phyloP scores from a whole-genome alignment of 75 land plant species.

The Isoetes taiwanensis region DNA sequence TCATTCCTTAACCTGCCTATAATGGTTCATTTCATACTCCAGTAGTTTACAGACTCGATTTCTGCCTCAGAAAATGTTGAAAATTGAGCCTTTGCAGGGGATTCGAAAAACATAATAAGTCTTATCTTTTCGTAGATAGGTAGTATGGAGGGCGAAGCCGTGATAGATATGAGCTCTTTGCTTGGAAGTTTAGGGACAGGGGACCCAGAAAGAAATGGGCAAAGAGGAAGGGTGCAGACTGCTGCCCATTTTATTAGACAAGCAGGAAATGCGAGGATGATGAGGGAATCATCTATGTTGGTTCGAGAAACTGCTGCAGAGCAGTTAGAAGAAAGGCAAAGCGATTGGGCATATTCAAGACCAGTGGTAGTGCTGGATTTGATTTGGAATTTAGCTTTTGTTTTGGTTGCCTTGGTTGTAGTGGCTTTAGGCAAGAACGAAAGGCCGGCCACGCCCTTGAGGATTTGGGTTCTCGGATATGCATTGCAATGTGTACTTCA shows the following conservation, averaged over 20 bases:
- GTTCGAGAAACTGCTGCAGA: slow-evolving; percentile 88
- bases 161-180: too few species aligned
- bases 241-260: slow-evolving; percentile 59
- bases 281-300: slow-evolving; percentile 83
- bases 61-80: too few species aligned
- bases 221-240: slow-evolving; percentile 36
- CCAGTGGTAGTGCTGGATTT: slow-evolving; percentile 80
- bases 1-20: too few species aligned
- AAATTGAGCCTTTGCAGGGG: too few species aligned
- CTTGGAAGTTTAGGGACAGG: too few species aligned
- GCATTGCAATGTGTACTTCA: slow-evolving; percentile 69
- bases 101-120: too few species aligned
- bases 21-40: too few species aligned
- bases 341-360: slow-evolving; percentile 87
- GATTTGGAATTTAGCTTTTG: slow-evolving; percentile 78
- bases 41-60: too few species aligned
- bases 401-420: slow-evolving; percentile 39
- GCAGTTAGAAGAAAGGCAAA: slow-evolving; percentile 92
- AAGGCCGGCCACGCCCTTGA: slow-evolving; percentile 40
- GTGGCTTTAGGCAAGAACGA: slow-evolving; percentile 46
- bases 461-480: slow-evolving; percentile 78
- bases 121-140: too few species aligned
- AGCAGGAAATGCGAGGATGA: slow-evolving; percentile 55
- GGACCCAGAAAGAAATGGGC: too few species aligned
- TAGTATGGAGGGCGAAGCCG: too few species aligned